A percentile compares a stretch with the other conserved stretches of the same genome.
These are phyloP conservation scores for Emmonsia crescens DNA, from an alignment of 2,329 filamentous ascomycete species.

Conservation along the genomic window DNA sequence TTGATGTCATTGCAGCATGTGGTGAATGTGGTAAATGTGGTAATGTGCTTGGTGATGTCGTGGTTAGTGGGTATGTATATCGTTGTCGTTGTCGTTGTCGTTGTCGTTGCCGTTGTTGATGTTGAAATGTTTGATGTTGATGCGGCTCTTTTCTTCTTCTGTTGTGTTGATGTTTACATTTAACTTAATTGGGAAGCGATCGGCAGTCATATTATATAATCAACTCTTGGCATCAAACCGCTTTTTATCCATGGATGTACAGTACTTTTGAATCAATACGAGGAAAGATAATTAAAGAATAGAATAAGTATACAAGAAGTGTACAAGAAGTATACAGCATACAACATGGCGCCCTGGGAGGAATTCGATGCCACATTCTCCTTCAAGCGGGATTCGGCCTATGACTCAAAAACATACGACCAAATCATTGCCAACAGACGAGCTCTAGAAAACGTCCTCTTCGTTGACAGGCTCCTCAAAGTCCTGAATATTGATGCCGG, in stretches of 20 bases:
- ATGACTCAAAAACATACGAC: conserved; percentile 50
- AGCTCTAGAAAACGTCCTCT: conserved; percentile 57
- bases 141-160: background rate
- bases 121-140: conserved; percentile 7
- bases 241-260: too few relatives aligned
- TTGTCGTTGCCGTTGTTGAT: background rate
- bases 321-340: background rate
- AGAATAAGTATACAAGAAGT: background rate
- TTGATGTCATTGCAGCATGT: conserved; percentile 26
- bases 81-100: background rate
- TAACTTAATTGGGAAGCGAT: conserved; percentile 8
- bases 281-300: background rate
- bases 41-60: too few relatives aligned
- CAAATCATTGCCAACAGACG: conserved; percentile 58
- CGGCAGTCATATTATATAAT: background rate
- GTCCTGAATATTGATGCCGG: conserved; percentile 60
- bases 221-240: conserved; percentile 8
- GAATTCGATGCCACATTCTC: conserved; percentile 60
- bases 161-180: conserved; percentile 12
- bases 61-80: background rate
- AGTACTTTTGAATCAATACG: too few relatives aligned
- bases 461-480: conserved; percentile 67
- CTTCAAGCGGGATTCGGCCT: conserved; percentile 48
- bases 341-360: conserved; percentile 39
- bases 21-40: background rate